Evolutionary conservation across 192 early-diverging fungal species (phyloP).

Genomic region (Backusella mclennaniae): DNA sequence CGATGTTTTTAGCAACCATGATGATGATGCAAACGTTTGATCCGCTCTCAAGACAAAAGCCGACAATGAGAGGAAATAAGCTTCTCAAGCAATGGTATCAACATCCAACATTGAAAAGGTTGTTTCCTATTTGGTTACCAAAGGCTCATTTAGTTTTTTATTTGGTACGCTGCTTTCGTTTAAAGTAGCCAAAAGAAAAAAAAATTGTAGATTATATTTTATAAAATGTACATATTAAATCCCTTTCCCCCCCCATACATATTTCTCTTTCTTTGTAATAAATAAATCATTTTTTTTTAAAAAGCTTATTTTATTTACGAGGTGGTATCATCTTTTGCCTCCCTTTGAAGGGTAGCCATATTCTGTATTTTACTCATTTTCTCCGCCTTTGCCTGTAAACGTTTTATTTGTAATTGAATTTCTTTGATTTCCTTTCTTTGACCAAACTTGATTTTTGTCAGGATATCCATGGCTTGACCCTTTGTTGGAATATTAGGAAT

Average conservation of each 20-base stretch:
- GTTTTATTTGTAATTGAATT: not conserved
- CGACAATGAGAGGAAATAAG: not conserved
- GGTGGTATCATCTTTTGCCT: not conserved
- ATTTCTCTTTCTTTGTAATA: not conserved
- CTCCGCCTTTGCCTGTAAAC: not conserved
- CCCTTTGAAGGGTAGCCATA: not conserved
- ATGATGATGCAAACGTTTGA: not conserved
- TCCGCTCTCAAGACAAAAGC: not conserved
- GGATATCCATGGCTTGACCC: slow-evolving; percentile 72
- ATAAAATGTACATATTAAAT: slow-evolving; percentile 1
- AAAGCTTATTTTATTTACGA: not conserved
- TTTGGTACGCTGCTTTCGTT: not conserved
- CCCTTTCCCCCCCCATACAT: not conserved
- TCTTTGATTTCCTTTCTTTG: slow-evolving; percentile 31
- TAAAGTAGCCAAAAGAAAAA: not conserved
- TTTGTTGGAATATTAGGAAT: slow-evolving; percentile 40
- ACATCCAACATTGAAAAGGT: not conserved
- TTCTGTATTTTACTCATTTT: not conserved
- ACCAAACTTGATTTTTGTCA: slow-evolving; percentile 56
- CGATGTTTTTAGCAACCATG: slow-evolving; percentile 5
- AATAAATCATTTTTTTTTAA: not conserved
- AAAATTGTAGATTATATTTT: not conserved
- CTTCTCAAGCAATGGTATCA: not conserved
- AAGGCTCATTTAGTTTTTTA: not conserved
- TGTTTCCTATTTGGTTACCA: not conserved